A percentile compares a stretch with the other conserved stretches of the same genome.
These are phyloP conservation scores for Isatis tinctoria DNA, from an alignment of 345 rosid genomes.

Conservation along the genomic window DNA sequence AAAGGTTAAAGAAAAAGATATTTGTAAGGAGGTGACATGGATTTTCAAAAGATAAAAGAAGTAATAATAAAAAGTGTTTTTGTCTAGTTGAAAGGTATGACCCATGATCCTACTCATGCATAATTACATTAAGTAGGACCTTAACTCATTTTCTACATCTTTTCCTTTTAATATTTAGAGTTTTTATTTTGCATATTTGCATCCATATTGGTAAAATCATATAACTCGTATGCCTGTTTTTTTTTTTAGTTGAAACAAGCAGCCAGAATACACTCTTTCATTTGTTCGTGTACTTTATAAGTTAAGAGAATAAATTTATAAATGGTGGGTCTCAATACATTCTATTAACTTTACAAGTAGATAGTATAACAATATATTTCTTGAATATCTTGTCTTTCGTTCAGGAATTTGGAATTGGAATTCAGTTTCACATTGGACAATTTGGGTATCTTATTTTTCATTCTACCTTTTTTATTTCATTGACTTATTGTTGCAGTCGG, in stretches of 20 bases:
- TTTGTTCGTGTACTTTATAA: not conserved
- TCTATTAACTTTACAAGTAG: not conserved
- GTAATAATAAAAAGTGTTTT: slow-evolving; percentile 33
- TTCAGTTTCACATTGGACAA: not conserved
- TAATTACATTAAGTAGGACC: slow-evolving; percentile 33
- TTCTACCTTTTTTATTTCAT: not conserved
- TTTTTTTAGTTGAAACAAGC: not conserved
- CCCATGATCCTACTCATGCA: slow-evolving; percentile 23
- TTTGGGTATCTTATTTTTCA: not conserved
- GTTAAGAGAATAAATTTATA: not conserved
- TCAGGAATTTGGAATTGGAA: not conserved
- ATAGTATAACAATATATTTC: not conserved
- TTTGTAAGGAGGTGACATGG: slow-evolving; percentile 19
- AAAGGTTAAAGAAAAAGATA: slow-evolving; percentile 10
- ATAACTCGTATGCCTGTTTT: not conserved
- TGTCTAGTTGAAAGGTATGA: slow-evolving; percentile 36
- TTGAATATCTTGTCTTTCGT: not conserved
- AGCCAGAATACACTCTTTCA: not conserved
- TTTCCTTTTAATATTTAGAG: not conserved
- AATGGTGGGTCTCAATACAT: too few relatives aligned
- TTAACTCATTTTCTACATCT: slow-evolving; percentile 1
- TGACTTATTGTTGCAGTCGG: slow-evolving; percentile 16
- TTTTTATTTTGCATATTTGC: not conserved
- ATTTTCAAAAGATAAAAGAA: slow-evolving; percentile 27
- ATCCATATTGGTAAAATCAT: slow-evolving; percentile 1